Percentiles rank a stretch among this genome's conserved stretches.
These are phyloP conservation scores for Limnanthes douglasii DNA, from an alignment of 345 rosid species.

Conservation along the genomic window DNA sequence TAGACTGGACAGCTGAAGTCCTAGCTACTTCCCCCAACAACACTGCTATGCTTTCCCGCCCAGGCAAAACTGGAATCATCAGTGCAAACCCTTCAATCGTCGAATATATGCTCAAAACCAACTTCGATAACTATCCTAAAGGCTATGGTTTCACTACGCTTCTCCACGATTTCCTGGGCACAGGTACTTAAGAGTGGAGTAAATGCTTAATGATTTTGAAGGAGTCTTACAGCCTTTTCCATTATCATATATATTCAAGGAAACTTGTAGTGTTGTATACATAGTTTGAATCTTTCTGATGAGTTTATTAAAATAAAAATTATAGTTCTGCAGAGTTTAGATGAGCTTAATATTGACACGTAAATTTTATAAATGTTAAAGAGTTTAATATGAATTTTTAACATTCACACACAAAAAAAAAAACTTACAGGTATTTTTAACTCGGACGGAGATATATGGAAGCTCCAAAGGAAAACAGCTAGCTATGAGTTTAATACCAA, in stretches of 20 bases:
- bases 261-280: too few species aligned
- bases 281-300: too few species aligned
- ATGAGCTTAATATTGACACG: too few species aligned
- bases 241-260: too few species aligned
- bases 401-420: too few species aligned
- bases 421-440: conserved; percentile 77
- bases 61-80: conserved; percentile 17
- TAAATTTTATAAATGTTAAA: too few species aligned
- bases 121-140: conserved; percentile 39
- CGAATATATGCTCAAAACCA: conserved; percentile 46
- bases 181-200: too few species aligned
- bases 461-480: conserved; percentile 42
- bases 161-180: conserved; percentile 49
- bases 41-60: conserved; percentile 28
- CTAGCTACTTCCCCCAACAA: conserved; percentile 32
- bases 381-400: too few species aligned
- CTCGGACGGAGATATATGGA: conserved; percentile 43
- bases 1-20: conserved; percentile 39
- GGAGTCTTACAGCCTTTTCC: too few species aligned
- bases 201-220: too few species aligned
- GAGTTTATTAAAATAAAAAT: too few species aligned
- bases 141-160: conserved; percentile 12
- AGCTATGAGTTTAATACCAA: conserved; percentile 31
- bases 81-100: conserved; percentile 56
- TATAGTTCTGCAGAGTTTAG: too few species aligned